Evolutionary conservation across 257 asterid species (phyloP), one percentile per base, ranked within the genome.

Genomic region (Salvia rosmarinus): DNA sequence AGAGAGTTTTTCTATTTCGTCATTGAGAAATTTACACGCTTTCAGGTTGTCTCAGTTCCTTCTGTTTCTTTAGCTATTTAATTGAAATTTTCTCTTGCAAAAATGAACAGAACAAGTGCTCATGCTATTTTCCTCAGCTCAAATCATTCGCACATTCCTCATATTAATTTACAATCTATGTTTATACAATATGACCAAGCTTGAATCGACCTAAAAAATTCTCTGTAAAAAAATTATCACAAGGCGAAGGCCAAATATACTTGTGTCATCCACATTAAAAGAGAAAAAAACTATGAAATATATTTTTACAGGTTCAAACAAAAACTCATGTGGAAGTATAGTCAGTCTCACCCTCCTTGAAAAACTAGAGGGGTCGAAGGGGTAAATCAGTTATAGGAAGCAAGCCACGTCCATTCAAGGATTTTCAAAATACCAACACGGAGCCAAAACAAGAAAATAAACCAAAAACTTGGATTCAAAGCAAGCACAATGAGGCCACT

Each of bases 361-460:
- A 39, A 69, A 43, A 54, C 28, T 43, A 7, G 39, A 28, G 61
- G 68, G 68, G 13, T 52, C 8, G 14, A 44, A 46, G 35, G 16
- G 25, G 3, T 37, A 37, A 46, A 44, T 19, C 30, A 19, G 34
- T 19, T 63, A 32, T 9, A 61, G 69, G 28, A 51, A 50, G 70
- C 75, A 67, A 67, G 62, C 73, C 43, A 14, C 54, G n/a, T 58
- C 74, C 56, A 49, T 57, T 13, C 35, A 57, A 21, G 47, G 67
- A 34, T 42, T 59, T 64, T 42, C 67, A 12, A 6, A 12, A 17
- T 49, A 47, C 10, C 20, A 40, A 67, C n/a, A 13, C 13, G 16
- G 9, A 42, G 4, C 9, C 14, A 50, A 23, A 28, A 37, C 21
- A 30, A 70, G 11, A 60, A 46, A 63, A 49, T 13, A 46, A 54